Percentiles rank a stretch among this genome's conserved stretches.
Conservation (phyloP, 768 basidiomycete species). For the Pleurotus sapidus region DNA sequence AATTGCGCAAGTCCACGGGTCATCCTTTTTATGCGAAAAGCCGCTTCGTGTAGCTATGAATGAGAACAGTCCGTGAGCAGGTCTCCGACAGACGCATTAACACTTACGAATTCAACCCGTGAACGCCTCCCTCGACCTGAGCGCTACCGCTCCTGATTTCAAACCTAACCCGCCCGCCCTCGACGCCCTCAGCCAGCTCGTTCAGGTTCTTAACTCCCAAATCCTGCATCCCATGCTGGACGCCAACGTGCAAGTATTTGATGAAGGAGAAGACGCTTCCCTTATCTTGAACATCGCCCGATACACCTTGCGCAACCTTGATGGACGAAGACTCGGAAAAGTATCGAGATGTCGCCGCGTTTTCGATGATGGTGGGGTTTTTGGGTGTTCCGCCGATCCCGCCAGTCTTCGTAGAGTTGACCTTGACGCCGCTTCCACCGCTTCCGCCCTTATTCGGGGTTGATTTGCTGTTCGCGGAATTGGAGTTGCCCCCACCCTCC, state of each 20-base stretch:
- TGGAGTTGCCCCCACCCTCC: constrained; percentile 66
- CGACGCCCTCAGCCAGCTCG: constrained; percentile 67
- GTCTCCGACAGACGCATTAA: constrained; percentile 27
- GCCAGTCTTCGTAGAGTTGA: constrained; percentile 11
- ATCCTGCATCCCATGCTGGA: constrained; percentile 96
- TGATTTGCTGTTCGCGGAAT: constrained; percentile 22
- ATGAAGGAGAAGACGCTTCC: constrained; percentile 92
- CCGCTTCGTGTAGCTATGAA: constrained; percentile 34
- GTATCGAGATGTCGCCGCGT: constrained; percentile 95
- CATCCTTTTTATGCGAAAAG: constrained; percentile 22
- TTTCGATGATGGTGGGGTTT: constrained; percentile 59
- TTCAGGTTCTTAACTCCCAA: constrained; percentile 71
- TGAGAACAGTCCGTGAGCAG: neutral
- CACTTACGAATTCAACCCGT: constrained; percentile 86
- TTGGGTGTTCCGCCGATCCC: constrained; percentile 48
- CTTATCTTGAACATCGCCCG: constrained; percentile 96
- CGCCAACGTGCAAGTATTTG: constrained; percentile 76
- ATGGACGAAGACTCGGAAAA: constrained; percentile 91
- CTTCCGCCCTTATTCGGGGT: constrained; percentile 32
- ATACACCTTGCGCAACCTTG: constrained; percentile 96
- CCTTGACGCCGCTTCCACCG: constrained; percentile 28
- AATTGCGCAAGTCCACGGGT: no score
- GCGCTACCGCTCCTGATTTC: constrained; percentile 94
- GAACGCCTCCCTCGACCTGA: constrained; percentile 94
- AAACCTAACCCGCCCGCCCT: constrained; percentile 71